Conservation (phyloP, 768 basidiomycete genomes). For the Mycena vitilis region DNA sequence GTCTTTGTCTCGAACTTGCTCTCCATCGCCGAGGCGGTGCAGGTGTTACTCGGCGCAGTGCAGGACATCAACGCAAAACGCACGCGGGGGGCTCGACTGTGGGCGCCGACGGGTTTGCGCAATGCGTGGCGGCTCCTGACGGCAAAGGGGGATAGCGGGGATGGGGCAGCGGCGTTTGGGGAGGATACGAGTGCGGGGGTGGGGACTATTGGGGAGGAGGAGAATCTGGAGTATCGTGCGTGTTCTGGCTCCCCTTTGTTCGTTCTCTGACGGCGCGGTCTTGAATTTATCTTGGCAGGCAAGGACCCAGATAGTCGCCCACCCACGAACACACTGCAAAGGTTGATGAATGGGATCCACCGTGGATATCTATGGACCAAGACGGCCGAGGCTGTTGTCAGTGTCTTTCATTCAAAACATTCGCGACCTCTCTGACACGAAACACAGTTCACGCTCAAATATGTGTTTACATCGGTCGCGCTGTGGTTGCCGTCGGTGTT, state of each 20-base stretch:
- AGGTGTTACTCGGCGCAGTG: slow-evolving; percentile 51
- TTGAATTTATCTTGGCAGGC: neutral
- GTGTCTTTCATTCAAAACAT: slow-evolving; percentile 15
- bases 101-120: slow-evolving; percentile 62
- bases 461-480: slow-evolving; percentile 42
- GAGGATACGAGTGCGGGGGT: slow-evolving; percentile 40
- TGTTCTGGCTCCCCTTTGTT: slow-evolving; percentile 13
- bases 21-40: slow-evolving; percentile 49
- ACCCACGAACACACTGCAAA: slow-evolving; percentile 57
- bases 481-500: slow-evolving; percentile 65
- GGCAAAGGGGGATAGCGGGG: slow-evolving; percentile 44
- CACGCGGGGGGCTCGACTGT: slow-evolving; percentile 50
- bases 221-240: slow-evolving; percentile 26
- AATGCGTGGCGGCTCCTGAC: slow-evolving; percentile 43
- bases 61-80: slow-evolving; percentile 52
- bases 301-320: slow-evolving; percentile 61
- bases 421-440: neutral
- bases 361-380: slow-evolving; percentile 51
- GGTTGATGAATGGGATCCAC: slow-evolving; percentile 49
- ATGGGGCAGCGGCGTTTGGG: slow-evolving; percentile 31
- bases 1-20: slow-evolving; percentile 61
- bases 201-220: slow-evolving; percentile 31
- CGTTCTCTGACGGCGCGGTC: neutral
- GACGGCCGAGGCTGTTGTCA: slow-evolving; percentile 55
- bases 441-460: slow-evolving; percentile 62